phyloP scores from a whole-genome alignment of 805 yeast species.

The Kodamaea kaohsiungensis region DNA sequence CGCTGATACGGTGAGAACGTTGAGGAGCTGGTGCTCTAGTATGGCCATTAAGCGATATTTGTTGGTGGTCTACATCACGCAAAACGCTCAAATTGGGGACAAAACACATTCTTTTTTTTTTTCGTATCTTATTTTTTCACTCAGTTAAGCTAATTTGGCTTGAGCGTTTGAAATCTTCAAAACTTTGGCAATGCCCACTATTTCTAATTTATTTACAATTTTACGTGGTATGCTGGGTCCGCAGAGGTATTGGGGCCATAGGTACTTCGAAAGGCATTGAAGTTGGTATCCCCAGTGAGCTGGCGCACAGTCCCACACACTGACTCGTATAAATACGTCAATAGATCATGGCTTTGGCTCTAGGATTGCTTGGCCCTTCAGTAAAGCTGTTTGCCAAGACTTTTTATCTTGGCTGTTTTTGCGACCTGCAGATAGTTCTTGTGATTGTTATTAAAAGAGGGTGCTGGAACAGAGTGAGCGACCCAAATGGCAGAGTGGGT shows the following conservation, averaged over 20 bases:
- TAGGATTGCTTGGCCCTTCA: constrained; percentile 7
- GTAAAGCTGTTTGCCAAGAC: constrained; percentile 4
- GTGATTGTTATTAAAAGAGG: too few species aligned
- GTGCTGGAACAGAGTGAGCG: too few species aligned
- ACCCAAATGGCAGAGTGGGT: too few species aligned
- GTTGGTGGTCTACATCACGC: neutral
- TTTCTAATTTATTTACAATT: neutral
- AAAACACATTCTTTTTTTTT: neutral
- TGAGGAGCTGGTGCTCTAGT: neutral
- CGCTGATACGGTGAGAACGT: neutral
- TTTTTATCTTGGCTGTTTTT: constrained; percentile 2
- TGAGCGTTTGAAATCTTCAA: constrained; percentile 5
- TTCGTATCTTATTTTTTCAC: neutral
- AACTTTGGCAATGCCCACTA: constrained; percentile 8
- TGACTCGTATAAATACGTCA: constrained; percentile 7
- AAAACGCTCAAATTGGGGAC: neutral
- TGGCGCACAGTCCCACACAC: neutral
- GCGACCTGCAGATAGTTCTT: neutral
- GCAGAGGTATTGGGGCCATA: neutral
- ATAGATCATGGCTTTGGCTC: constrained; percentile 7
- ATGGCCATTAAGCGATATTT: neutral
- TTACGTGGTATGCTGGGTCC: neutral
- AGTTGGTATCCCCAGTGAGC: neutral
- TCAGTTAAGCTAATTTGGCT: neutral
- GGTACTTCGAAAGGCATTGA: neutral